A percentile compares a stretch with the other conserved stretches of the same genome.
These are phyloP conservation scores for Lactifluus subvellereus DNA, from an alignment of 768 basidiomycete genomes.

Conservation along the genomic window DNA sequence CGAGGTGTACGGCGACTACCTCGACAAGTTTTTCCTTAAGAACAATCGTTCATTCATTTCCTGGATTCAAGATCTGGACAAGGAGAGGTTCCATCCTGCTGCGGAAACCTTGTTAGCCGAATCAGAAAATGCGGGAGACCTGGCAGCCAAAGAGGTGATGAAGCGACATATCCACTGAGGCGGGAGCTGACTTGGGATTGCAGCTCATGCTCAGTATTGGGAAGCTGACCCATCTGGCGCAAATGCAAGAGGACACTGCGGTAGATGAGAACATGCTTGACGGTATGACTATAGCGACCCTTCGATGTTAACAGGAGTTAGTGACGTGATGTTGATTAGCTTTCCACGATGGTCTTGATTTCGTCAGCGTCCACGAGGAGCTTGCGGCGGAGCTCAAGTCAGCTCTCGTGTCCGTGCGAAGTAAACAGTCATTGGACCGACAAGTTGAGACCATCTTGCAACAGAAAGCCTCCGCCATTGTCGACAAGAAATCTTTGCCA, in stretches of 20 bases:
- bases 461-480: slow-evolving; percentile 43
- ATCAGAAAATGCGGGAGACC: slow-evolving; percentile 46
- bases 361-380: slow-evolving; percentile 75
- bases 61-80: slow-evolving; percentile 85
- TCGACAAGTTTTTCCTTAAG: slow-evolving; percentile 68
- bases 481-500: slow-evolving; percentile 46
- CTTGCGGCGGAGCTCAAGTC: slow-evolving; percentile 58
- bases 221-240: slow-evolving; percentile 76
- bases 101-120: slow-evolving; percentile 59
- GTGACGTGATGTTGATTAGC: slow-evolving; percentile 37
- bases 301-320: not conserved
- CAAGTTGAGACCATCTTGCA: slow-evolving; percentile 61
- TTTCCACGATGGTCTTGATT: slow-evolving; percentile 83
- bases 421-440: slow-evolving; percentile 56
- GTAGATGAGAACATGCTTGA: slow-evolving; percentile 50
- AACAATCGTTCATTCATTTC: slow-evolving; percentile 56
- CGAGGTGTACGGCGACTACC: slow-evolving; percentile 49
- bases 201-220: slow-evolving; percentile 90
- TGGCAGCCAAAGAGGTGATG: slow-evolving; percentile 75
- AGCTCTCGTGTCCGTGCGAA: slow-evolving; percentile 43
- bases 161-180: not conserved
- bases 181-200: slow-evolving; percentile 2
- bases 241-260: slow-evolving; percentile 42
- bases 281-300: slow-evolving; percentile 36
- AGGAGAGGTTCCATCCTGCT: slow-evolving; percentile 58